A percentile compares a stretch with the other conserved stretches of the same genome.
These are phyloP conservation scores for Chondrostereum purpureum DNA, from an alignment of 1,284 basidiomycete species.

Conservation along the genomic window DNA sequence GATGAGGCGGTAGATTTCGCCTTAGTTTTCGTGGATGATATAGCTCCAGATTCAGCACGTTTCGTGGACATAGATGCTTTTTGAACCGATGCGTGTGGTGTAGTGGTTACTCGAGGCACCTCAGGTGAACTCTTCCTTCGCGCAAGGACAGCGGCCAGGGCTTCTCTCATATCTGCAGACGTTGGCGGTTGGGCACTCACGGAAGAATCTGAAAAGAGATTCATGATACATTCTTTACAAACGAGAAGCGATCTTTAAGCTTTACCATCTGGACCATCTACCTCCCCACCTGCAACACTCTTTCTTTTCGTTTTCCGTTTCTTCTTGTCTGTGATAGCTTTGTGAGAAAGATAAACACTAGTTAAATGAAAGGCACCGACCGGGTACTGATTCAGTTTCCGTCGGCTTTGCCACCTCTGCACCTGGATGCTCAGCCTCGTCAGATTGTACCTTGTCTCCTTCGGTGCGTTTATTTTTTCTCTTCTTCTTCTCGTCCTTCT, in stretches of 20 bases:
- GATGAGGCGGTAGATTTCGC: neutral
- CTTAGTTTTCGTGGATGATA: neutral
- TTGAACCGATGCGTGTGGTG: too few relatives aligned
- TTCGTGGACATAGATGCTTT: too few relatives aligned
- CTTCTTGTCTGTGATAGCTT: too few relatives aligned
- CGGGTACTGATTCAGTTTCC: neutral
- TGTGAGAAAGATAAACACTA: too few relatives aligned
- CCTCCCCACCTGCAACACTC: neutral
- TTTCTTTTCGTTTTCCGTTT: neutral
- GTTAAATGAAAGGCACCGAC: too few relatives aligned
- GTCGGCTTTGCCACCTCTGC: neutral
- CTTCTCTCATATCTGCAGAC: neutral
- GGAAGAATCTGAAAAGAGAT: neutral
- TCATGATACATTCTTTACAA: neutral
- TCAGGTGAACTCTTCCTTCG: neutral
- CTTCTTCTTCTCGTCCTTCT: slow-evolving; percentile 12
- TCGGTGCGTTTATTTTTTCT: slow-evolving; percentile 6
- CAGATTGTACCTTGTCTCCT: slow-evolving; percentile 1
- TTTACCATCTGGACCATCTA: slow-evolving; percentile 1
- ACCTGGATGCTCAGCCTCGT: neutral
- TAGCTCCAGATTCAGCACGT: neutral
- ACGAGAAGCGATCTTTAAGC: neutral
- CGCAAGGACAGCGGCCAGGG: neutral
- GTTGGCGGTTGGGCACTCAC: neutral
- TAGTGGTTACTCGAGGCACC: neutral